A percentile compares a stretch with the other conserved stretches of the same genome.
Evolutionary conservation across 192 early-diverging fungal genomes (phyloP).

Genomic region (Diversispora eburnea): DNA sequence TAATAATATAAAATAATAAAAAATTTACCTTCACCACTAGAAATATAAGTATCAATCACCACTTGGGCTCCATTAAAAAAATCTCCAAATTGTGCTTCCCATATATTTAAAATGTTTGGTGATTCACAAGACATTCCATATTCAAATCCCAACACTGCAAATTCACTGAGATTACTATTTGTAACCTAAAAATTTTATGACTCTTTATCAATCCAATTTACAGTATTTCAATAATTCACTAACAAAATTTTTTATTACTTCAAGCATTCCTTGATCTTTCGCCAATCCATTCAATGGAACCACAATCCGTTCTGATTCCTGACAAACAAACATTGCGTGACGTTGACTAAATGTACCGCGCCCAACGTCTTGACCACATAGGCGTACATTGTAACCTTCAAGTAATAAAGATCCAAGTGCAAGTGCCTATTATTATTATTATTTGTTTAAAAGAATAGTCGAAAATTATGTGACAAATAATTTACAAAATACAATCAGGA

Average conservation of each 20-base stretch:
- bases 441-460: neutral
- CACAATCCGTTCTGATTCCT: constrained; percentile 78
- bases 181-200: constrained; percentile 68
- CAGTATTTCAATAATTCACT: no score
- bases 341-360: constrained; percentile 97
- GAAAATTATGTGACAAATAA: neutral
- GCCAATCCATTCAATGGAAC: constrained; percentile 79
- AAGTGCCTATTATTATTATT: constrained; percentile 39
- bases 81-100: constrained; percentile 99
- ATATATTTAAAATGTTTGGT: constrained; percentile 83
- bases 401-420: constrained; percentile 84
- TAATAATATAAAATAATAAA: neutral
- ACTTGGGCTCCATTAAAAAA: constrained; percentile 97
- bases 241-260: constrained; percentile 20
- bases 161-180: constrained; percentile 88
- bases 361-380: constrained; percentile 96
- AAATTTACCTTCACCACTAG: constrained; percentile 67
- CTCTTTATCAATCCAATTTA: no score
- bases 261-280: constrained; percentile 39
- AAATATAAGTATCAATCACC: constrained; percentile 88
- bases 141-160: constrained; percentile 95
- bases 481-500: no score
- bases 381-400: constrained; percentile 85
- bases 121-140: constrained; percentile 90
- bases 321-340: constrained; percentile 94